A percentile compares a stretch with the other conserved stretches of the same genome.
Evolutionary conservation across 2,329 filamentous ascomycete species (phyloP).

Genomic region (Ophiosphaerella herpotricha): DNA sequence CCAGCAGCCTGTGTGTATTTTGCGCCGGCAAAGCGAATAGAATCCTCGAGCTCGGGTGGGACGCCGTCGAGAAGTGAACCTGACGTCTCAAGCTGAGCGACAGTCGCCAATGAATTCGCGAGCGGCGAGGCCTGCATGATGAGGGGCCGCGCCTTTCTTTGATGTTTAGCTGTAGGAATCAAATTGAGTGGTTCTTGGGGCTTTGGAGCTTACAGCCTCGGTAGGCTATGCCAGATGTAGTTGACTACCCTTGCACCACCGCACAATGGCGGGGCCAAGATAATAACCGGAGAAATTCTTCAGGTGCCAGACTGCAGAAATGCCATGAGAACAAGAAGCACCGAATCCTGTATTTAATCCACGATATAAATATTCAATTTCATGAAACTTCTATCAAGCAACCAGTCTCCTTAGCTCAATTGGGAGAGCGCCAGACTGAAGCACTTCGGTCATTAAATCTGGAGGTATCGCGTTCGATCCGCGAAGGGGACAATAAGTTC

Average conservation of each 20-base stretch:
- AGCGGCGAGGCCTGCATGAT: constrained; percentile 49
- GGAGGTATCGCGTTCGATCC: constrained; percentile 34
- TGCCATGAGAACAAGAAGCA: not conserved
- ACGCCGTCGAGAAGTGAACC: constrained; percentile 62
- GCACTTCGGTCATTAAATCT: constrained; percentile 35
- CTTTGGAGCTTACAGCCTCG: not conserved
- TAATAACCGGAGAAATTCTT: too few species aligned
- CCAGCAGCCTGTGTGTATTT: constrained; percentile 78
- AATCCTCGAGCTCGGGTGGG: constrained; percentile 71
- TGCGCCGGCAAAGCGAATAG: constrained; percentile 72
- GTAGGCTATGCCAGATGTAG: constrained; percentile 7
- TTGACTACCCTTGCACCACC: not conserved
- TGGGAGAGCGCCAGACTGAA: constrained; percentile 41
- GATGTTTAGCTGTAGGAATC: not conserved
- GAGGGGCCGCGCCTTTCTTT: not conserved
- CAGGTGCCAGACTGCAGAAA: too few species aligned
- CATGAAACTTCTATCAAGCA: constrained; percentile 5
- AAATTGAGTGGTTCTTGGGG: not conserved
- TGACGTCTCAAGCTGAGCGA: constrained; percentile 67
- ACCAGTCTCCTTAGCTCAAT: constrained; percentile 37
- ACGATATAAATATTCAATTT: too few species aligned
- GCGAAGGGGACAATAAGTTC: constrained; percentile 20
- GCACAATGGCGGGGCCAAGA: constrained; percentile 1
- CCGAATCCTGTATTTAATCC: not conserved
- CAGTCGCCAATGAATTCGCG: constrained; percentile 72